Evolutionary conservation across 139 green algal genomes (phyloP).

Genomic region (Ettlia oleoabundans): DNA sequence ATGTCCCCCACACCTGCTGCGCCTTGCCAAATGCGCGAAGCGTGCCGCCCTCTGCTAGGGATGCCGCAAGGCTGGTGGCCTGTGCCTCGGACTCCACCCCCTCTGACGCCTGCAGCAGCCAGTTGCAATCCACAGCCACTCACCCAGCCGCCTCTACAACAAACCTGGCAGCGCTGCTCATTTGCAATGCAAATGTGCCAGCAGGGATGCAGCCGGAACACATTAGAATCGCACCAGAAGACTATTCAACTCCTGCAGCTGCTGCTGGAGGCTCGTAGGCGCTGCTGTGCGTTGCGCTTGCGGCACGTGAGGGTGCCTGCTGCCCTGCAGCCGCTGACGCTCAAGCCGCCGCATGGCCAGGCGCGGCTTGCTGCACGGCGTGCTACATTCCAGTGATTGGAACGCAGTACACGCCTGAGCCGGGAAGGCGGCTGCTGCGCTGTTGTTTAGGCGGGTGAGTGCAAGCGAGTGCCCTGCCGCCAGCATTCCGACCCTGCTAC

Average conservation of each 20-base stretch:
- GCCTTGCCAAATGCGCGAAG: conserved; percentile 50
- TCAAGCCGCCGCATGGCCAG: not conserved
- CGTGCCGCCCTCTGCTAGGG: conserved; percentile 44
- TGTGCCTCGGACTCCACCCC: conserved; percentile 37
- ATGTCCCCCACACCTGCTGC: conserved; percentile 23
- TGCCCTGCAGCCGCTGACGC: not conserved
- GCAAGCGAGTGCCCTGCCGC: too few species aligned
- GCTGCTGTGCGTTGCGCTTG: not conserved
- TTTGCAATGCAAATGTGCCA: too few species aligned
- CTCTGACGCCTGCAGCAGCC: conserved; percentile 28
- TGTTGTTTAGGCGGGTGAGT: too few species aligned
- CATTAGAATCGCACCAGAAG: too few species aligned
- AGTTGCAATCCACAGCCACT: too few species aligned
- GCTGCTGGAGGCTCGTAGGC: not conserved
- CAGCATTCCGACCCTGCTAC: too few species aligned
- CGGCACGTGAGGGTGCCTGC: not conserved
- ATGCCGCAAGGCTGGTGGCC: conserved; percentile 33
- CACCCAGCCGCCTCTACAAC: too few species aligned
- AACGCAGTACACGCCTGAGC: too few species aligned
- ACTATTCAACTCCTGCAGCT: conserved; percentile 26
- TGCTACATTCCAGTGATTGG: too few species aligned
- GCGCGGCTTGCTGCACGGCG: not conserved
- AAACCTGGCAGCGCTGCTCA: too few species aligned
- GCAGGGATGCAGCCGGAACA: too few species aligned
- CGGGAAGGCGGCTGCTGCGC: too few species aligned